Evolutionary conservation across 2,329 filamentous ascomycete genomes (phyloP), one percentile per base, ranked within the genome.

Genomic region (Microsporum ferrugineum): DNA sequence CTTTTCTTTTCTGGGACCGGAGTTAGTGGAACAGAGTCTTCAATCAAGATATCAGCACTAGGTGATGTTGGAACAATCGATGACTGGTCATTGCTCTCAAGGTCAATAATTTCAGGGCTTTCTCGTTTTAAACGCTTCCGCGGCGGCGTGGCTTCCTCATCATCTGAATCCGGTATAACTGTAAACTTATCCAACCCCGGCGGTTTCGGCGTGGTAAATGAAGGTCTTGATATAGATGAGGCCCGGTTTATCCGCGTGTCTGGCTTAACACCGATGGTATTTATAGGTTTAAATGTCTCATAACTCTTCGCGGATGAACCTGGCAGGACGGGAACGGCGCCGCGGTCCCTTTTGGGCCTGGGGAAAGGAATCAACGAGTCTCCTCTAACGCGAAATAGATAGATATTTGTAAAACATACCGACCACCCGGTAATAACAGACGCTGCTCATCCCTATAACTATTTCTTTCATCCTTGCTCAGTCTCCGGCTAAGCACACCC

Each of bases 391-490:
- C 8, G 2, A 34, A 14, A 47, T 10, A 47, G 8, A 6, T 49
- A 38, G 2, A 23, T 6, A 23, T 3, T 1, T 8, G 7, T 5
- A 29, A 31, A 33, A 58, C 56, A 17, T 58, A 58, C 56, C 33
- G 56, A 7, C 36, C 23, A 29, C 36, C 36, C 4, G 23, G 36
- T n/a, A 33, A 6, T 14, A 57, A 36, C 36, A 58, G 56, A 6
- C 56, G 56, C 38, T 58, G 36, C 34, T 58, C 56, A n/a, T 58
- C 56, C 56, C 17, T 45, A n/a, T 33, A 29, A 27, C 27, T 45
- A 5, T 45, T 36, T 33, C 27, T 41, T 58, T 58, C 56, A 36
- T 58, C 33, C 34, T 58, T 58, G 36, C 36, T 58, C 6, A 58
- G 29, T 43, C 27, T 41, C 12, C 36, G 34, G 17, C 56, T 43